Evolutionary conservation across 208 protist genomes (phyloP).

Genomic region (Leishmania aethiopica): DNA sequence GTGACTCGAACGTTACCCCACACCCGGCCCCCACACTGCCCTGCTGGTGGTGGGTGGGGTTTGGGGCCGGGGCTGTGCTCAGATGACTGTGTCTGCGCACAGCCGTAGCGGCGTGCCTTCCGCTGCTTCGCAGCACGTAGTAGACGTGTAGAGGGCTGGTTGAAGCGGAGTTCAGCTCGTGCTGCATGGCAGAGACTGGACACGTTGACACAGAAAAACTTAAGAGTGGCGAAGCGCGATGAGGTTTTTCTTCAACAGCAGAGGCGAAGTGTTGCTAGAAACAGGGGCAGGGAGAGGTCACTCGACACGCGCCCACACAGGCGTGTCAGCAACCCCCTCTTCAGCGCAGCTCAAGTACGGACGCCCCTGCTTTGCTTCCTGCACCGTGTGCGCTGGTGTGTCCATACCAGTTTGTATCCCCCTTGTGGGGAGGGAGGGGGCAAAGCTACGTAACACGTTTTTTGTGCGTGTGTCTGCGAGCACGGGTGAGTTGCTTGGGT

Average conservation of each 20-base stretch:
- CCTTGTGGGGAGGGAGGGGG: not conserved
- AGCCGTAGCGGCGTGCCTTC: not conserved
- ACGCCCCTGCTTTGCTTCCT: not conserved
- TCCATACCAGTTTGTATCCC: not conserved
- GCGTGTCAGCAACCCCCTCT: not conserved
- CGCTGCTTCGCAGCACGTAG: not conserved
- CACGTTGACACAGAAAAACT: not conserved
- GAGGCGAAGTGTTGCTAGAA: not conserved
- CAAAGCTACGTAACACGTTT: not conserved
- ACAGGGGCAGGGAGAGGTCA: not conserved
- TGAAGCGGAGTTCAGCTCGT: not conserved
- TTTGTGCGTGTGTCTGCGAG: not conserved
- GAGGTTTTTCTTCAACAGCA: not conserved
- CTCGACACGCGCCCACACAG: not conserved
- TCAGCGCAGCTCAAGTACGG: not conserved
- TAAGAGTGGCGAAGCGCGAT: not conserved
- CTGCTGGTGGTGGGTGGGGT: not conserved
- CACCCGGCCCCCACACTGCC: too few species aligned
- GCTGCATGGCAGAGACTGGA: not conserved
- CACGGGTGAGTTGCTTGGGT: not conserved
- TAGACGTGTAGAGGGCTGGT: too few species aligned
- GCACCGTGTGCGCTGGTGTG: not conserved
- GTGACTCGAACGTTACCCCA: not conserved
- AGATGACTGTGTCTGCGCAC: not conserved
- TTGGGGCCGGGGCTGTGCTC: too few species aligned